Evolutionary conservation across 163 green algal species (phyloP).

Genomic region (Picocystis sp.): DNA sequence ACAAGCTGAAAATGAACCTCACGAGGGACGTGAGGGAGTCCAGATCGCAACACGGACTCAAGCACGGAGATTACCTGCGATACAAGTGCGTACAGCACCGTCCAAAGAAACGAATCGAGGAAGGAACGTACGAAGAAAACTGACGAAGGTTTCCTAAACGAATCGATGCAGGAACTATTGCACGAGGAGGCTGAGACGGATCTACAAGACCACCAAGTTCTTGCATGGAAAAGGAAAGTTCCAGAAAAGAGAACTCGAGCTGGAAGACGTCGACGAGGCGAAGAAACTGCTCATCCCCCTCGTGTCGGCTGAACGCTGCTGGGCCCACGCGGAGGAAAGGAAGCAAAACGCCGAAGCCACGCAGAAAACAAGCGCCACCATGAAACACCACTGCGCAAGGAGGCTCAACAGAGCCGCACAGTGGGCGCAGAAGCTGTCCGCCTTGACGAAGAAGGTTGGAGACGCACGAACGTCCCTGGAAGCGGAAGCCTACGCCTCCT

Average conservation of each 20-base stretch:
- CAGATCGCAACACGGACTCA: slow-evolving; percentile 49
- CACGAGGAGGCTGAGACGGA: slow-evolving; percentile 31
- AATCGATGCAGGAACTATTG: slow-evolving; percentile 53
- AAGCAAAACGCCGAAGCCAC: slow-evolving; percentile 14
- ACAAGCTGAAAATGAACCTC: too few species aligned
- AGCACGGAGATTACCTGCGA: slow-evolving; percentile 64
- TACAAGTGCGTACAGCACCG: slow-evolving; percentile 41
- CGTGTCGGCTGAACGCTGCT: slow-evolving; percentile 57
- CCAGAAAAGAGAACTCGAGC: slow-evolving; percentile 38
- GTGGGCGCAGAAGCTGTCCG: slow-evolving; percentile 21
- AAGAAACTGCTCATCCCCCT: slow-evolving; percentile 61
- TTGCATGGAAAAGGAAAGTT: slow-evolving; percentile 59
- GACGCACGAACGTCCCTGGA: slow-evolving; percentile 42
- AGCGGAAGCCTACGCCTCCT: slow-evolving; percentile 47
- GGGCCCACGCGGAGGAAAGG: slow-evolving; percentile 53
- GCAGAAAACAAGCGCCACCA: background rate
- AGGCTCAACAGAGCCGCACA: slow-evolving; percentile 28
- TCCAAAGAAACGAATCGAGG: too few species aligned
- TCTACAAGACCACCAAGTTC: slow-evolving; percentile 55
- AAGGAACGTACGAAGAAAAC: too few species aligned
- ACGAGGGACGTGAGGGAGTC: too few species aligned
- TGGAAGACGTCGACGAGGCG: slow-evolving; percentile 19
- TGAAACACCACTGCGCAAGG: slow-evolving; percentile 5
- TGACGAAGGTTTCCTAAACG: too few species aligned
- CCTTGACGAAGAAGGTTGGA: slow-evolving; percentile 15